These are phyloP conservation scores for Helotiales sp. DNA, from an alignment of 2,329 filamentous ascomycete species.

Conservation along the genomic window DNA sequence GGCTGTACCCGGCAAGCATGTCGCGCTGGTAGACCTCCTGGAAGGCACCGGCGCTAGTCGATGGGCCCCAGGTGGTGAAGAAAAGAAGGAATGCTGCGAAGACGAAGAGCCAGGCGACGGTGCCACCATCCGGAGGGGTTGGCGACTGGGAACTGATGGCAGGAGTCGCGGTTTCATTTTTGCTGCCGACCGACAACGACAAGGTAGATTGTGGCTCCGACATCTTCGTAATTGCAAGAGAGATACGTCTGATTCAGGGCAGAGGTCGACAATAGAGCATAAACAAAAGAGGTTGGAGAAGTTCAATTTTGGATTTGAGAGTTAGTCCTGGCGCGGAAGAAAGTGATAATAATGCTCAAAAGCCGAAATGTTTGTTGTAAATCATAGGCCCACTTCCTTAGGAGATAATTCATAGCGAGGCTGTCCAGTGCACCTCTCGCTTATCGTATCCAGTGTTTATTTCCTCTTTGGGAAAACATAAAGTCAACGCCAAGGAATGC, in stretches of 20 bases:
- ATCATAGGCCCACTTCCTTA: background rate
- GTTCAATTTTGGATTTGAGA: background rate
- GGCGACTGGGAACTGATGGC: background rate
- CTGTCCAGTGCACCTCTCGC: background rate
- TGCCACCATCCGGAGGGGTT: slow-evolving; percentile 56
- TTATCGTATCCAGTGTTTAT: background rate
- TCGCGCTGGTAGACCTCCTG: slow-evolving; percentile 60
- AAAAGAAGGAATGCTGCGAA: slow-evolving; percentile 56
- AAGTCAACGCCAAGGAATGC: background rate
- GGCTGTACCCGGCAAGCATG: slow-evolving; percentile 52
- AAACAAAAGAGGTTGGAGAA: background rate
- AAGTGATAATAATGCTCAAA: background rate
- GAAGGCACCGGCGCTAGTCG: slow-evolving; percentile 57
- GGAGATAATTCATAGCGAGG: background rate
- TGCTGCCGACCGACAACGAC: background rate
- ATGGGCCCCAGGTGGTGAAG: slow-evolving; percentile 58
- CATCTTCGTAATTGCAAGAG: background rate
- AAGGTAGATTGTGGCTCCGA: background rate
- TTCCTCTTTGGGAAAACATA: background rate
- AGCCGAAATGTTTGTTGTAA: background rate
- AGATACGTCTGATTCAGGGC: background rate
- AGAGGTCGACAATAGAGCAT: background rate
- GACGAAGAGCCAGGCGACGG: slow-evolving; percentile 59
- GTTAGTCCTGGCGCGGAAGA: background rate
- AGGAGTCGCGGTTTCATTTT: background rate